Base-by-base conservation (phyloP, 371 early-diverging fungal genomes). In the Mortierella sp. region DNA sequence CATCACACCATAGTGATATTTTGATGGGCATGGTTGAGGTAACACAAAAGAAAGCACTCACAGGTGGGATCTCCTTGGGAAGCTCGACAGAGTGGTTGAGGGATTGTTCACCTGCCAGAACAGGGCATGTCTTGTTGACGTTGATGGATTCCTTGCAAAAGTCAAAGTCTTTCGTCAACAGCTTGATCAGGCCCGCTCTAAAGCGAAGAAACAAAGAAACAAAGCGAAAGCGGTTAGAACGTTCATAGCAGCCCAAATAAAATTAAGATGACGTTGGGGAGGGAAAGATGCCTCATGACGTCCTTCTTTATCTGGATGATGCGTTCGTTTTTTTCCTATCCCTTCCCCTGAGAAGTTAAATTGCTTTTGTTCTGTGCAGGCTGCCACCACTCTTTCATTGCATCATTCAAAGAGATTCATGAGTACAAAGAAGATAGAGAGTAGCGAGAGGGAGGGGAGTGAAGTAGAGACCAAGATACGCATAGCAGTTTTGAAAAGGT, bases 111-210 rank as follows among this genome's bases (percentile, higher is more conserved):
- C 90, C 90, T 14, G 78, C 46, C 3, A 71, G 61, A 46, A 90
- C 63, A 30, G 90, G 90, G 56, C 90, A 90, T 6, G 75, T 57
- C 64, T 83, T 86, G 64, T 83, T 81, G 17, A 87, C 64, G 47
- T 87, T 78, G 55, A 65, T 70, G 1, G 79, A 66, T 47, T 88
- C 80, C 12, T 87, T 80, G 54, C 88, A 84, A 62, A 88, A 81
- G 76, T 91, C 84, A 51, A 82, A 65, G 34, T 39, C 59, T 57
- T 82, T 28, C 41, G 85, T 54, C 62, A 80, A 39, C 50, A 82
- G 32, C 81, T 83, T 80, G 78, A 87, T 52, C 58, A 79, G 12
- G 14, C 82, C 82, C 0, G 63, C 11, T 49, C 76, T 76, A 56
- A 37, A 3, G 26, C 19, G n/a, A 48, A 26, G 12, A 26, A 42